These are phyloP conservation scores for Silene conica DNA, from an alignment of 148 eudicot species.

Conservation along the genomic window DNA sequence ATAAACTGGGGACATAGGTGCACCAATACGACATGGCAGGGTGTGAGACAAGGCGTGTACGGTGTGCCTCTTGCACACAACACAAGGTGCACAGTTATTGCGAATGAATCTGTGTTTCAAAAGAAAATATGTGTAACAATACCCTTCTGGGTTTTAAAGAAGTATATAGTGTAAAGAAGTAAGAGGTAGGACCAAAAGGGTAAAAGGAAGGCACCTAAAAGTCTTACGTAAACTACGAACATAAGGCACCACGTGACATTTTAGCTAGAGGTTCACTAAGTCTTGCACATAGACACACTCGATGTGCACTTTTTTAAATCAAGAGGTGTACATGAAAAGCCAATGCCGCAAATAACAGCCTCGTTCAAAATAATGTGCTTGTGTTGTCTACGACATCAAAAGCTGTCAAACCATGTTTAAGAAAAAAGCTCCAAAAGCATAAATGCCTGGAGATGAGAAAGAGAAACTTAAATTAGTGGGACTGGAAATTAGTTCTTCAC, in stretches of 20 bases:
- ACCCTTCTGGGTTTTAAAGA: too few relatives aligned
- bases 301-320: background rate
- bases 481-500: background rate
- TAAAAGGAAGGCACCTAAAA: too few relatives aligned
- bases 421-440: background rate
- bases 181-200: too few relatives aligned
- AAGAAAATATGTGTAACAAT: too few relatives aligned
- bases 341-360: background rate
- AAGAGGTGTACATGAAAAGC: background rate
- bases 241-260: background rate
- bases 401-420: background rate
- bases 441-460: background rate
- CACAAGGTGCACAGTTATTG: too few relatives aligned
- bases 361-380: background rate
- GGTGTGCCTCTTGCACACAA: too few relatives aligned
- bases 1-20: too few relatives aligned
- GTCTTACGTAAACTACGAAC: background rate
- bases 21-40: too few relatives aligned
- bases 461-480: background rate
- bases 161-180: too few relatives aligned
- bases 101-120: too few relatives aligned
- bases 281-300: background rate
- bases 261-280: background rate
- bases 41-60: too few relatives aligned
- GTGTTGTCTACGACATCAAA: background rate